Evolutionary conservation across 768 basidiomycete species (phyloP).

Genomic region (Tricholomella constricta): DNA sequence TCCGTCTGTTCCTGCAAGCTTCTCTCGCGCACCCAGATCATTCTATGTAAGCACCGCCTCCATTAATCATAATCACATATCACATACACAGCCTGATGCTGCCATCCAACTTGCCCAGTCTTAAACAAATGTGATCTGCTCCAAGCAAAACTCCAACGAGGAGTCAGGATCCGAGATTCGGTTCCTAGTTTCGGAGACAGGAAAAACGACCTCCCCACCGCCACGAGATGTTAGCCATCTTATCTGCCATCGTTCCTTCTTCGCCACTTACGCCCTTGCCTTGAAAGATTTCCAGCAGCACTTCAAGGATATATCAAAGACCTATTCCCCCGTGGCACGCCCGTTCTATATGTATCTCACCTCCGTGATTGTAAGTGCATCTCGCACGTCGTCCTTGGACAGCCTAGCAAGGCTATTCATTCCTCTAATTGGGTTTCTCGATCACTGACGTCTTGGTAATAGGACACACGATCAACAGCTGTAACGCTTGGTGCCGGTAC

Average conservation of each 20-base stretch:
- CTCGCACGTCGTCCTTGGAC: conserved; percentile 1
- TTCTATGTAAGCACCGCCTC: conserved; percentile 39
- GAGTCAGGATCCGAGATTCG: conserved; percentile 63
- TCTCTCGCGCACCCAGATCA: conserved; percentile 58
- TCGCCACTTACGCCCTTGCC: conserved; percentile 1
- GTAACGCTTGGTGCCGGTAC: conserved; percentile 67
- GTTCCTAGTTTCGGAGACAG: conserved; percentile 76
- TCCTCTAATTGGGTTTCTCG: neutral
- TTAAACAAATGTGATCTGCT: conserved; percentile 76
- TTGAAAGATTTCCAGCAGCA: conserved; percentile 73
- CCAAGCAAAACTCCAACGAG: conserved; percentile 69
- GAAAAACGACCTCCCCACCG: conserved; percentile 68
- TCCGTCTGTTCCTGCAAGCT: conserved; percentile 71
- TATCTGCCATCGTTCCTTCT: conserved; percentile 10
- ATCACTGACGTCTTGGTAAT: conserved; percentile 16
- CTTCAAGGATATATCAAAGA: conserved; percentile 72
- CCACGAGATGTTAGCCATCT: conserved; percentile 73
- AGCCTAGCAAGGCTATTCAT: conserved; percentile 7
- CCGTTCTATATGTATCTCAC: conserved; percentile 76
- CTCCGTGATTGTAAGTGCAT: conserved; percentile 67
- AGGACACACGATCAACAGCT: conserved; percentile 79
- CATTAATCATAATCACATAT: neutral
- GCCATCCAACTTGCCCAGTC: conserved; percentile 33
- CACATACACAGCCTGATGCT: neutral
- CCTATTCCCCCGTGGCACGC: conserved; percentile 62